Base-by-base conservation (phyloP, 345 rosid species). In the Microcos paniculata region DNA sequence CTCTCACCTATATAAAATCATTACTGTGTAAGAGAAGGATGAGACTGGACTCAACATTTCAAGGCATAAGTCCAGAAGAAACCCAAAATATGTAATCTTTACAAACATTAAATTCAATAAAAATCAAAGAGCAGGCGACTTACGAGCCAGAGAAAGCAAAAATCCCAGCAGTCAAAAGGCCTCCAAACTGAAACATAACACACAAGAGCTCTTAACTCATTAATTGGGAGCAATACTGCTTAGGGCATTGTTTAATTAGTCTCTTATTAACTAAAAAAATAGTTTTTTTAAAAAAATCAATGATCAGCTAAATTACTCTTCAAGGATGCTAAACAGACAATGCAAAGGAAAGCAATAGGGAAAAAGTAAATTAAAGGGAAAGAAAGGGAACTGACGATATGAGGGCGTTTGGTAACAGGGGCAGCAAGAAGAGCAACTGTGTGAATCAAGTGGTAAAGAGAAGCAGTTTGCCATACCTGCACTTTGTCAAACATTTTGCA, bases 401-500 rank as follows among this genome's bases (percentile, higher is more conserved):
- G 80, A 21, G 98, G 98, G 65, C 72, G 69, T 78, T 87, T 96
- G 56, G 95, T 88, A 76, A 72, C 51, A 30, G 98, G 99, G 57
- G 96, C 94, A 80, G 92, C 85, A 79, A 92, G 76, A 63, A 96
- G 88, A 65, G 98, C 96, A 24, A 95, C 95, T 19, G 97, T 96
- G 81, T 96, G 99, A 69, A 90, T 90, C 88, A 93, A 80, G 86
- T 96, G 98, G 83, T 93, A 96, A 56, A 92, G 82, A 26, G 99
- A 93, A 52, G 98, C 98, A 4, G 92, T 93, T 49, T 93, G 92
- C 99, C 97, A 93, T n/a, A 92, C 97, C 98, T 91, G 14, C 75
- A 1, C 38, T 59, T 68, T 56, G 49, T 30, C 28, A 40, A 68
- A 48, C 6, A 19, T 55, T 40, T 76, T 66, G 55, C 81, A 78